A percentile compares a stretch with the other conserved stretches of the same genome.
Evolutionary conservation across 805 yeast species (phyloP).

Genomic region (Candida patagonica): DNA sequence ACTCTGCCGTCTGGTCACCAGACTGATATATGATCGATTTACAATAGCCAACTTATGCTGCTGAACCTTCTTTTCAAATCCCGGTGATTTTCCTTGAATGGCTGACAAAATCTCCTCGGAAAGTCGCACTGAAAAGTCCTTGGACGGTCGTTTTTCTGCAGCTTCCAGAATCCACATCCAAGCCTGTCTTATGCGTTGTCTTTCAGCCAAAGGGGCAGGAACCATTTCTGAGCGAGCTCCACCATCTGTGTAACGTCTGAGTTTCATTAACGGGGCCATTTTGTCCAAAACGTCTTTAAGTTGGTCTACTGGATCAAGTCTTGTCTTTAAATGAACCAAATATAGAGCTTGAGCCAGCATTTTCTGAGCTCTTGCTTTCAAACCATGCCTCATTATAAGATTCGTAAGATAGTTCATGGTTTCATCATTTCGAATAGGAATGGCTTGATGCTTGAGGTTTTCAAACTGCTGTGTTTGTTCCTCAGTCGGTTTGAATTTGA

Average conservation of each 20-base stretch:
- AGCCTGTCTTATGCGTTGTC: conserved; percentile 80
- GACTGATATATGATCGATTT: conserved; percentile 69
- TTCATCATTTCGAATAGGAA: conserved; percentile 62
- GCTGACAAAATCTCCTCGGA: conserved; percentile 84
- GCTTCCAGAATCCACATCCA: conserved; percentile 88
- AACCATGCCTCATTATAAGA: conserved; percentile 87
- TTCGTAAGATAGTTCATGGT: conserved; percentile 69
- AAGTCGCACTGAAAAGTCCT: conserved; percentile 76
- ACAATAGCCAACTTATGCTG: conserved; percentile 83
- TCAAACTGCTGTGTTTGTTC: conserved; percentile 56
- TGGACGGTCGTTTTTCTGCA: conserved; percentile 65
- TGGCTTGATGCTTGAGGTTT: conserved; percentile 37
- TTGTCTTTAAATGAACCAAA: conserved; percentile 58
- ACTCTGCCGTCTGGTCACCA: conserved; percentile 10
- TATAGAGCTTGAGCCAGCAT: conserved; percentile 70
- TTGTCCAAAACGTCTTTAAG: conserved; percentile 67
- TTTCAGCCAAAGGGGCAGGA: conserved; percentile 73
- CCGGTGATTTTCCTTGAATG: conserved; percentile 66
- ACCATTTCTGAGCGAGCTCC: conserved; percentile 73
- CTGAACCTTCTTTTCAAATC: conserved; percentile 72
- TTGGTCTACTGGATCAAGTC: conserved; percentile 72
- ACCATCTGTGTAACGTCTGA: conserved; percentile 71
- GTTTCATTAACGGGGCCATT: conserved; percentile 75
- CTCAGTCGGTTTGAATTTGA: conserved; percentile 37
- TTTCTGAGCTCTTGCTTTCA: conserved; percentile 70